Evolutionary conservation across 73 alveolate species (phyloP), one percentile per base, ranked within the genome.

Genomic region (Tetrahymena borealis): DNA sequence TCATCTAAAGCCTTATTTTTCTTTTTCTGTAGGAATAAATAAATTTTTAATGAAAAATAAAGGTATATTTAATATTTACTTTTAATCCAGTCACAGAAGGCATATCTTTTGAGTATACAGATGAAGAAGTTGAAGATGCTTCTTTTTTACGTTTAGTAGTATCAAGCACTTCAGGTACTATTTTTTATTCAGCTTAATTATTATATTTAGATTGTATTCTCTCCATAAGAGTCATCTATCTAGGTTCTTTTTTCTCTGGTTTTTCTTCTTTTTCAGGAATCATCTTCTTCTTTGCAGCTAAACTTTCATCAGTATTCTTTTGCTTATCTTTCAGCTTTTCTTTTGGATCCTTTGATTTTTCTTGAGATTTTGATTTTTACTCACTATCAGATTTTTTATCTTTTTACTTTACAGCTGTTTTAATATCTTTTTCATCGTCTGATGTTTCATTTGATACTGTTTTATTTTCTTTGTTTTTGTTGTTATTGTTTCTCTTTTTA

Each of bases 301-400:
- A 60, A 6, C 85, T 60, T 20, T 60, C 85, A 60, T 60, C 85
- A 16, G n/a, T 38, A 13, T 93, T 91, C 43, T 33, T 33, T 37
- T 91, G 31, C 32, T 91, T 42, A 33, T 91, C 79, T 1, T 90
- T 90, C 33, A 39, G 40, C 31, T 39, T 16, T 18, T 90, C 18
- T 15, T 42, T 42, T 15, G 92, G 91, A 37, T 40, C 40, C 31
- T 93, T 43, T 38, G 42, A 91, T 93, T 40, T 39, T 18, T 93
- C 33, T 20, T 77, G 78, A 1, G 91, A 79, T 15, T 24, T 39
- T 39, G n/a, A n/a, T 38, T 93, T 43, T 38, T 91, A 91, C 90
- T 40, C 90, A n/a, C 90, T 37, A 37, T 77, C 91, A 1, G 91
- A 79, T 15, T 24, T 39, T 39, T 38, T n/a, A 38, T 38, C 24